phyloP scores from a whole-genome alignment of 768 basidiomycete genomes.

The Crucibulum laeve region DNA sequence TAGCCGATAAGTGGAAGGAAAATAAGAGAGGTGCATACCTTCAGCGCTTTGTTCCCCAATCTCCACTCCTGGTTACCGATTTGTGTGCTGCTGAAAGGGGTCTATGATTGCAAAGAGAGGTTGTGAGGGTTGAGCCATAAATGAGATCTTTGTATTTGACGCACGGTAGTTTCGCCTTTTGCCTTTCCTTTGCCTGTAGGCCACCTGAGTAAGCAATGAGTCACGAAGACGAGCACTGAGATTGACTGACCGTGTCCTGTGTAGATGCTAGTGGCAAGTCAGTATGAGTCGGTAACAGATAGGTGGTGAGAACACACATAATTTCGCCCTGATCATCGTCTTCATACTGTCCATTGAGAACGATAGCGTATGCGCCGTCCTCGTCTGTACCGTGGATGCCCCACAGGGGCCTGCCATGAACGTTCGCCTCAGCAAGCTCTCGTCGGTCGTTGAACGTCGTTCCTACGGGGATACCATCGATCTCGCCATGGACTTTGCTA shows the following conservation, averaged over 20 bases:
- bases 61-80: conserved; percentile 6
- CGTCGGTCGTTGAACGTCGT: background rate
- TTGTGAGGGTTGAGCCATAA: no score
- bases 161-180: background rate
- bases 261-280: background rate
- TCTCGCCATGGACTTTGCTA: background rate
- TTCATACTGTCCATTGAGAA: conserved; percentile 2
- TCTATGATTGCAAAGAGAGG: no score
- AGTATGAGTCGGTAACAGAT: background rate
- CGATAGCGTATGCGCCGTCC: conserved; percentile 4
- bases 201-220: no score
- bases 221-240: no score
- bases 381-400: conserved; percentile 3
- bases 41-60: conserved; percentile 1
- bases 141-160: no score
- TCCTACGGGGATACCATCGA: background rate
- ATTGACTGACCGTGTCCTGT: conserved; percentile 2
- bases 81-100: background rate
- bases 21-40: background rate
- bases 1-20: background rate
- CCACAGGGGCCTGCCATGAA: background rate
- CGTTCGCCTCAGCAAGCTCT: background rate
- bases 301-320: conserved; percentile 1
- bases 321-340: conserved; percentile 4
- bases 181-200: background rate